Evolutionary conservation across 306 rosid species (phyloP).

Genomic region (Cyclanthera cordifolia): DNA sequence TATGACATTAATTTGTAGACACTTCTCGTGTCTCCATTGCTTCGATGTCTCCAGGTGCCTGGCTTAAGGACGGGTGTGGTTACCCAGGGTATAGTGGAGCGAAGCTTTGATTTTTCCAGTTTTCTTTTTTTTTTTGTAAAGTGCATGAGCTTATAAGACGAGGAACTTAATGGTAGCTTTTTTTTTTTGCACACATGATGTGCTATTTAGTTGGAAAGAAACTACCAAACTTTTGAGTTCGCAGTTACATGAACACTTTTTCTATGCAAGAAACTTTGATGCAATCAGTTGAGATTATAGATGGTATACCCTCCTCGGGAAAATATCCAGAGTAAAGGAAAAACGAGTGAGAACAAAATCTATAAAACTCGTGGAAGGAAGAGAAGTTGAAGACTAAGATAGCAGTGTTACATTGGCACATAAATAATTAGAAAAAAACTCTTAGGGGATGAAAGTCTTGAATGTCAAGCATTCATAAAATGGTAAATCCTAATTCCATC

Average conservation of each 20-base stretch:
- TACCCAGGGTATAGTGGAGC: too few species aligned
- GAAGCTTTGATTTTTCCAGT: too few species aligned
- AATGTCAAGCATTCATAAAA: neutral
- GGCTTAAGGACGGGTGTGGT: too few species aligned
- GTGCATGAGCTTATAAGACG: neutral
- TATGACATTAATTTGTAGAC: too few species aligned
- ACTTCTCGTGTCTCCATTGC: too few species aligned
- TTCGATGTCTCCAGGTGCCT: too few species aligned
- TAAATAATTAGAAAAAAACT: neutral
- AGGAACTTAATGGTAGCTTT: neutral
- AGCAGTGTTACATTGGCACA: neutral
- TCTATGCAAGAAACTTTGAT: neutral
- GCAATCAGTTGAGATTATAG: neutral
- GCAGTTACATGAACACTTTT: neutral
- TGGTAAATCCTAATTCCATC: neutral
- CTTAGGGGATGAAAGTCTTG: neutral
- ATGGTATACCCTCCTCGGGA: neutral
- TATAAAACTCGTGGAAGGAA: neutral
- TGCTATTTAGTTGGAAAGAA: neutral
- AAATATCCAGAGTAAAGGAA: neutral
- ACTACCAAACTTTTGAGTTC: neutral
- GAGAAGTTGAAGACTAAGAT: neutral
- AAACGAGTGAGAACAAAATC: neutral
- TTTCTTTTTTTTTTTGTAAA: too few species aligned
- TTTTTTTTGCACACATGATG: neutral